Conservation (phyloP, 78 protist species). For the Ministeria vibrans region DNA sequence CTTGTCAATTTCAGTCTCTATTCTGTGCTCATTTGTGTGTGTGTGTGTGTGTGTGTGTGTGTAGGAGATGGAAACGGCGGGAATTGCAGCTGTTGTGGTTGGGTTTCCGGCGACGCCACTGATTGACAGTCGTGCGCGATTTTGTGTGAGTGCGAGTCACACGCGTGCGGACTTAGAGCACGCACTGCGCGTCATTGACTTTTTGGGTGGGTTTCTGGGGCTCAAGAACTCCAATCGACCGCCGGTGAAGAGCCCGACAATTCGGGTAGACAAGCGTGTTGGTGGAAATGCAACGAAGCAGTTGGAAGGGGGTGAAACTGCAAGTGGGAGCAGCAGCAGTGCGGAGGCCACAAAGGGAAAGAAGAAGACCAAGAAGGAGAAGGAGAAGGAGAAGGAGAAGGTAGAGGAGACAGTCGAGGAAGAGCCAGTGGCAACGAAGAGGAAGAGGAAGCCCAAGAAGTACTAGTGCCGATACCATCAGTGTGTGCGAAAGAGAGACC, state of each 20-base stretch:
- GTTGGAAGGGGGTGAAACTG: not conserved
- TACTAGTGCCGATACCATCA: no score
- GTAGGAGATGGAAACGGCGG: slow-evolving; percentile 60
- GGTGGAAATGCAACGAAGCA: not conserved
- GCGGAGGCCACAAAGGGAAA: not conserved
- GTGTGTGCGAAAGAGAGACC: no score
- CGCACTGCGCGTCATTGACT: slow-evolving; percentile 54
- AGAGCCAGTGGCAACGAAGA: no score
- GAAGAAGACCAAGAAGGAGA: not conserved
- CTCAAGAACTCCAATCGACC: not conserved
- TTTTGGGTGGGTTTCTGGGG: not conserved
- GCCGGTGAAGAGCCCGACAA: not conserved
- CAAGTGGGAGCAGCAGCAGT: not conserved
- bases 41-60: not conserved
- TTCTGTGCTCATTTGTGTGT: not conserved
- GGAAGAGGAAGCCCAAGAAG: no score
- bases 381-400: not conserved
- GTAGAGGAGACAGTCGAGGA: not conserved
- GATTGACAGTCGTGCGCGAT: slow-evolving; percentile 81
- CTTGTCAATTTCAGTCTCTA: not conserved
- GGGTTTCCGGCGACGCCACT: slow-evolving; percentile 98
- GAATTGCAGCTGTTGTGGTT: slow-evolving; percentile 94
- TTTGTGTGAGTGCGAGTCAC: slow-evolving; percentile 93
- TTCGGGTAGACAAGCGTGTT: not conserved
- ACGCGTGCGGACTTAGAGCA: slow-evolving; percentile 69